Percentiles rank a stretch among this genome's conserved stretches.
Evolutionary conservation across 2,329 filamentous ascomycete species (phyloP).

Genomic region (Talaromyces sp.): DNA sequence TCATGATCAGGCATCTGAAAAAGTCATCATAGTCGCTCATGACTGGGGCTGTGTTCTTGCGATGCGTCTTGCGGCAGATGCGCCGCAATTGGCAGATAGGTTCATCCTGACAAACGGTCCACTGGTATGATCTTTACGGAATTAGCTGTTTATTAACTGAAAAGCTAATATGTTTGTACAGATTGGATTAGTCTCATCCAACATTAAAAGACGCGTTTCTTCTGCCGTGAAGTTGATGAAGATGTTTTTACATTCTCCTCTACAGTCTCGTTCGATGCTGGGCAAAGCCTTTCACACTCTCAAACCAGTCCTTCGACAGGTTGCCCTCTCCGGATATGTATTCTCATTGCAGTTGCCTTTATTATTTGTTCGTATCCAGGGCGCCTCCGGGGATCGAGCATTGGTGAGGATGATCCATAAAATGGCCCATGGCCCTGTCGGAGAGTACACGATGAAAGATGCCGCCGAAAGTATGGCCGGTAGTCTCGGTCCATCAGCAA

Average conservation of each 20-base stretch:
- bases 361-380: slow-evolving; percentile 38
- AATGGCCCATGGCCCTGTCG: slow-evolving; percentile 28
- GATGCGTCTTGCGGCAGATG: slow-evolving; percentile 54
- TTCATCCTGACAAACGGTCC: slow-evolving; percentile 51
- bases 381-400: slow-evolving; percentile 45
- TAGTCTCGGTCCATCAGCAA: slow-evolving; percentile 44
- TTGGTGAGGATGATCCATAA: slow-evolving; percentile 41
- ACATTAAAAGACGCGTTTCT: slow-evolving; percentile 33
- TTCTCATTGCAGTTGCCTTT: slow-evolving; percentile 49
- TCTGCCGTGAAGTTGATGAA: slow-evolving; percentile 47
- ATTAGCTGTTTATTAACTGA: background rate
- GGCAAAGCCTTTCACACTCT: slow-evolving; percentile 39
- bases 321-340: slow-evolving; percentile 48
- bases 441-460: slow-evolving; percentile 25
- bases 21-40: slow-evolving; percentile 46
- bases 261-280: slow-evolving; percentile 39
- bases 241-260: slow-evolving; percentile 41
- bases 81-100: slow-evolving; percentile 49
- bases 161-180: slow-evolving; percentile 16
- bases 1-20: slow-evolving; percentile 29
- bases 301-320: slow-evolving; percentile 44
- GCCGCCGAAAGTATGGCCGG: slow-evolving; percentile 46
- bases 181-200: slow-evolving; percentile 38
- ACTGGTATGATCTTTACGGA: slow-evolving; percentile 33
- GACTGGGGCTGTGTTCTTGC: slow-evolving; percentile 51